Percentiles rank a stretch among this genome's conserved stretches.
Conservation (phyloP, 2,329 filamentous ascomycete species). For the Penicillium oxalicum region DNA sequence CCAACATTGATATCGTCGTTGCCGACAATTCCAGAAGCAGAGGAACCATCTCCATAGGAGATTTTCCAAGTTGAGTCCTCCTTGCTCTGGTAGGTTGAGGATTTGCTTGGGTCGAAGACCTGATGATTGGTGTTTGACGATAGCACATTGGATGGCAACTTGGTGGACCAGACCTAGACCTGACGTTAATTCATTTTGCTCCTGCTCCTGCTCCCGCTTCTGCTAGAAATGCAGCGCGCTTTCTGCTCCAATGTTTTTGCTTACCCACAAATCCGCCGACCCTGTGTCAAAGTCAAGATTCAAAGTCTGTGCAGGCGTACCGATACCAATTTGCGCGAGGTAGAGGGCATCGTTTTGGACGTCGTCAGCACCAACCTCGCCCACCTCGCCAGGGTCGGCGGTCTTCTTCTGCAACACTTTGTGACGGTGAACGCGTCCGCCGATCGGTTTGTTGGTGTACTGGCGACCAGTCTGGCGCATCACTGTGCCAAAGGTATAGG, state of each 20-base stretch:
- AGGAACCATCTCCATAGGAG: constrained; percentile 62
- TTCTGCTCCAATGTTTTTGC: constrained; percentile 8
- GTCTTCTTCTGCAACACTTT: constrained; percentile 48
- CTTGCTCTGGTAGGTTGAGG: constrained; percentile 52
- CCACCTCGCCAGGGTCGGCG: constrained; percentile 30
- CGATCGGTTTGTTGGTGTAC: constrained; percentile 41
- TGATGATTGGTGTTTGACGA: constrained; percentile 41
- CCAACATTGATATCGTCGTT: constrained; percentile 59
- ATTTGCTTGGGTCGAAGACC: constrained; percentile 57
- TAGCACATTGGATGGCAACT: constrained; percentile 38
- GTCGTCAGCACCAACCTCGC: constrained; percentile 55
- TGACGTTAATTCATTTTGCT: constrained; percentile 7
- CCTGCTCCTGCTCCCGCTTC: not conserved
- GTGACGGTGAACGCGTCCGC: constrained; percentile 45
- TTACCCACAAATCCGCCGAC: constrained; percentile 63
- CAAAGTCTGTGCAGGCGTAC: constrained; percentile 57
- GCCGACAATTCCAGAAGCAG: constrained; percentile 59
- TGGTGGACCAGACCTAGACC: constrained; percentile 50
- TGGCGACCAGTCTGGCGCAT: constrained; percentile 47
- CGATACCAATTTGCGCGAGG: constrained; percentile 58
- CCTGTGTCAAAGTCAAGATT: constrained; percentile 66
- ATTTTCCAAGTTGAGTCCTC: constrained; percentile 57
- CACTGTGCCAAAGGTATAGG: constrained; percentile 50
- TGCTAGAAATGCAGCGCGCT: too few relatives aligned
- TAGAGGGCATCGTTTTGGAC: constrained; percentile 63